Evolutionary conservation across 805 yeast genomes (phyloP), one percentile per base, ranked within the genome.

Genomic region (Diddensiella santjacobensis): DNA sequence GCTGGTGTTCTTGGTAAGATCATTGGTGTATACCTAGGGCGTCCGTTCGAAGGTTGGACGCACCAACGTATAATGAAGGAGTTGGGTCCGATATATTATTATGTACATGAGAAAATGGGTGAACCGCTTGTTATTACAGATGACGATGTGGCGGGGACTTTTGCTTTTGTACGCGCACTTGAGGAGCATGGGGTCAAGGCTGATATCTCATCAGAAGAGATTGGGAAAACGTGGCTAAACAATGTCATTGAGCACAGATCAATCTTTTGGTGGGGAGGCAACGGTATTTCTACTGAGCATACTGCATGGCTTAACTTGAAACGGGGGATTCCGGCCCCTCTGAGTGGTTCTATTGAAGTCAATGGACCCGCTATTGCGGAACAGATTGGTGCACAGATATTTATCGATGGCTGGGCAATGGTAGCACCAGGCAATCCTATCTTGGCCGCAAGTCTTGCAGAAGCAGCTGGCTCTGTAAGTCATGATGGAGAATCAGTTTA

Each of bases 181-280:
- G 44, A 41, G 31, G 44, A 41, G 44, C 44, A 41, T 22, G 35
- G 44, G 41, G 15, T 23, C 10, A 41, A 22, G 10, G n/a, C 33
- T 10, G 41, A 24, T 26, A 41, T 41, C 18, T 22, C 37, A 11
- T 22, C 44, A 8, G 44, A 41, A 41, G 37, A 41, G 41, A 41
- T 41, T 18, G 44, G 44, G 20, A 41, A 41, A 41, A 41, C 44
- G n/a, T 41, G 44, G 44, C 20, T 41, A 22, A 41, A 41, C 40
- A 17, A 41, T 15, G 44, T 24, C 15, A 41, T 41, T 24, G 44
- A 41, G 44, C 11, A 41, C 15, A 42, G 44, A n/a, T 41, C 44
- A 13, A 41, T 41, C 19, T 41, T 41, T 15, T 41, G 44, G 44
- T 41, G 44, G 44, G 44, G 44, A 13, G 44, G 44, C 8, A 41